Conservation (phyloP, 352 stramenopile genomes). For the Pythium brachiatum region DNA sequence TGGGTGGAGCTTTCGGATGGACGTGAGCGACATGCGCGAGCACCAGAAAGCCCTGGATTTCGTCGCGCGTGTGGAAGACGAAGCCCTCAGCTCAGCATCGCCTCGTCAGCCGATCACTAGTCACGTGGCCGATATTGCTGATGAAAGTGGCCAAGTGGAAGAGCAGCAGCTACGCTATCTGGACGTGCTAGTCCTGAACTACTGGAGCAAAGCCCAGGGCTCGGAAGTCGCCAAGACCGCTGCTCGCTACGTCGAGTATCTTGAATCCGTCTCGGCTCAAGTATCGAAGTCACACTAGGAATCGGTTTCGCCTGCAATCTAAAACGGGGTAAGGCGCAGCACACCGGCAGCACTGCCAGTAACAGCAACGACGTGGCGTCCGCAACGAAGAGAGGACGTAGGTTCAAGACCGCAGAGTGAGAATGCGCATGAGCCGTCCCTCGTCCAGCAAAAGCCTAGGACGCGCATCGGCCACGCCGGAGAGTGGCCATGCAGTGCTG, state of each 20-base stretch:
- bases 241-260: slow-evolving; percentile 45
- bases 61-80: slow-evolving; percentile 22
- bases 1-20: slow-evolving; percentile 43
- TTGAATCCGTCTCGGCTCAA: slow-evolving; percentile 28
- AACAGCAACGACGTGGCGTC: too few relatives aligned
- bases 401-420: not conserved
- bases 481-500: slow-evolving; percentile 10
- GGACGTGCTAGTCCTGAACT: slow-evolving; percentile 56
- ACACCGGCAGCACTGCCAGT: too few relatives aligned
- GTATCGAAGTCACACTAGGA: not conserved
- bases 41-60: slow-evolving; percentile 23
- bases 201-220: slow-evolving; percentile 42
- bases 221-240: slow-evolving; percentile 33
- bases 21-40: slow-evolving; percentile 25
- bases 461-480: not conserved
- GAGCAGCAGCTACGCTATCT: slow-evolving; percentile 55
- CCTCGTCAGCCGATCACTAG: not conserved
- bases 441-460: not conserved
- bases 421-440: not conserved
- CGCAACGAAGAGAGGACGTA: not conserved
- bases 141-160: slow-evolving; percentile 28
- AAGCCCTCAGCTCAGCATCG: slow-evolving; percentile 13
- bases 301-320: slow-evolving; percentile 1
- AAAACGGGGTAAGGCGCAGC: too few relatives aligned
- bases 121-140: slow-evolving; percentile 38